Conservation (phyloP, 23 red algal genomes). For the Gracilaria vermiculophylla region DNA sequence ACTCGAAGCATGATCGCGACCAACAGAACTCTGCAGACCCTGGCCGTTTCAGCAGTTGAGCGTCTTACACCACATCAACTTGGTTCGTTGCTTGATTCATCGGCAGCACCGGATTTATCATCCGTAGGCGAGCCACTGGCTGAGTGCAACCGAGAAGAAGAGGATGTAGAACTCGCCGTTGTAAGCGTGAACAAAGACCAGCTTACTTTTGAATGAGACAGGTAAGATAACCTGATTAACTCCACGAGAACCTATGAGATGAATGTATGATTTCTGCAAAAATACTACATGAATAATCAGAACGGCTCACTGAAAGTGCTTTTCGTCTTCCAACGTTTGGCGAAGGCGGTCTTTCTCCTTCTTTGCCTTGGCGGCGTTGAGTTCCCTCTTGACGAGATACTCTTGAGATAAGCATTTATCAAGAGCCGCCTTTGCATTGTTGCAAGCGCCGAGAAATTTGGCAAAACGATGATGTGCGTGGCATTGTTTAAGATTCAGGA, state of each 20-base stretch:
- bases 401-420: constrained; percentile 81
- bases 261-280: neutral
- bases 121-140: neutral
- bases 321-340: neutral
- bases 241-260: neutral
- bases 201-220: constrained; percentile 4
- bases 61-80: constrained; percentile 65
- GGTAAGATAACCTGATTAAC: neutral
- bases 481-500: constrained; percentile 43
- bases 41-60: constrained; percentile 47
- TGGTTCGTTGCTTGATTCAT: constrained; percentile 62
- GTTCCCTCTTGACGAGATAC: constrained; percentile 70
- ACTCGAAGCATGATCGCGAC: constrained; percentile 55
- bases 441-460: constrained; percentile 79
- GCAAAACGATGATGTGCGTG: constrained; percentile 28
- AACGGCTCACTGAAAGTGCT: neutral
- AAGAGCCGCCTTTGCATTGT: constrained; percentile 57
- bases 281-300: neutral
- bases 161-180: neutral
- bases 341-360: constrained; percentile 56
- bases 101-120: constrained; percentile 43
- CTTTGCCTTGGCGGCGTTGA: constrained; percentile 58
- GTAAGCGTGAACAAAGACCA: constrained; percentile 40
- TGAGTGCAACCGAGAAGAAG: neutral
- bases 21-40: constrained; percentile 53